Evolutionary conservation across 2,329 filamentous ascomycete species (phyloP), one percentile per base, ranked within the genome.

Genomic region (Aspergillus pseudoglaucus): DNA sequence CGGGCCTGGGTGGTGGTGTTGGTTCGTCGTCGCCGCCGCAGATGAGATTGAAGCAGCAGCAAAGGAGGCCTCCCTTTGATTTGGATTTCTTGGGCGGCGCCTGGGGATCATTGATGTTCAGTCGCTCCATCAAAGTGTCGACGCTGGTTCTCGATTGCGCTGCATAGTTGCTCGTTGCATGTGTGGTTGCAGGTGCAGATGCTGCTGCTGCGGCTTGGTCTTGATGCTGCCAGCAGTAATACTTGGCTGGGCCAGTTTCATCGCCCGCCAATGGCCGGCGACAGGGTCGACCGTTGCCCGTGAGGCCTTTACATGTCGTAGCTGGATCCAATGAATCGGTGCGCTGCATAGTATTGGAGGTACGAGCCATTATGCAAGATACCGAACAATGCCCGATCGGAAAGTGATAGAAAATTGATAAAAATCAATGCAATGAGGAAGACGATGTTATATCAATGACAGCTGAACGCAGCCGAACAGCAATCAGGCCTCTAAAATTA

Each of bases 191-290:
- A 23, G 47, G 17, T 10, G 25, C 38, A 0, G 48, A 46, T 8
- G 54, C 47, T 6, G 17, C 64, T 30, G 25, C 25, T 5, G 25
- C 25, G 2, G 88, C 88, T 68, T 98, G 93, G 48, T 93, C 88
- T 64, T 88, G 90, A 73, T 98, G 93, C 66, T 96, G 90, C 86
- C 88, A 95, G 75, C 91, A 97, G 71, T 90, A 96, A 44, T 84
- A 79, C 53, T 52, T 67, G 38, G 56, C 59, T 33, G 58, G 63
- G 48, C 60, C 64, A 49, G 53, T 56, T 23, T 56, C 53, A 40
- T 61, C 42, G 52, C 64, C 72, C 8, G 79, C 74, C 32, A 95
- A 73, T 5, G 84, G 75, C 45, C 89, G 81, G 54, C 91, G 82
- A 72, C 93, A 98, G 9, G 88, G 87, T 44, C 83, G 79, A n/a